Base-by-base conservation (phyloP, 495 filamentous ascomycete genomes). In the Aspergillus bertholletiae region DNA sequence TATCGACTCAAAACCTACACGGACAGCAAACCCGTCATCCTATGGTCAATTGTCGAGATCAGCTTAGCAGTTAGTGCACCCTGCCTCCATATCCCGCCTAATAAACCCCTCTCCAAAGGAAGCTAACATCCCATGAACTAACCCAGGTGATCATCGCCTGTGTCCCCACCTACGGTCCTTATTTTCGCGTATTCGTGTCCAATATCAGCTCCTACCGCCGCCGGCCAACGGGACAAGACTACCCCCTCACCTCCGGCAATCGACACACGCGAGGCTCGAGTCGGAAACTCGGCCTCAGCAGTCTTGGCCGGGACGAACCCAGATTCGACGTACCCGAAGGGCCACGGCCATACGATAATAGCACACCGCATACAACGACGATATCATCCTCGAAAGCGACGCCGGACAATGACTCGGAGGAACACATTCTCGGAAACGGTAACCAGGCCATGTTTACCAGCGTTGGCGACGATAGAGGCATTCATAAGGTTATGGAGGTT, bases 41-140 rank as follows among this genome's bases (percentile, higher is more conserved):
- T 78, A n/a, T 83, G 80, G 78, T 82, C 79, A 13, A 54, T 65
- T 6, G 64, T 82, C 5, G 80, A 83, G 51, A 69, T 71, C 55
- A 77, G 78, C 53, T 60, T 84, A 3, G 80, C 79, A 5, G 68
- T 71, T 32, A 34, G 59, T 43, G 2, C 6, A 5, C 5, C 24
- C 26, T 41, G 27, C 39, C 7, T 21, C 9, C 40, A 5, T 11
- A 11, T 11, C 3, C 30, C 8, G 9, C 30, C 2, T 11, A 32
- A 2, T 12, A 2, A 9, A 28, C 30, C 13, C 34, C 34, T 37
- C 27, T 22, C 46, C 15, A 4, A 43, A 22, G 40, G 51, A 15
- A 34, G 27, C 24, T 52, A 45, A 56, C 37, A 40, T n/a, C 46
- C 4, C 17, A 30, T n/a, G n/a, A 27, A 44, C 17, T 27, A 17